Evolutionary conservation across 1,139 yeast genomes (phyloP).

Genomic region (Yamadazyma atmosphaerica): DNA sequence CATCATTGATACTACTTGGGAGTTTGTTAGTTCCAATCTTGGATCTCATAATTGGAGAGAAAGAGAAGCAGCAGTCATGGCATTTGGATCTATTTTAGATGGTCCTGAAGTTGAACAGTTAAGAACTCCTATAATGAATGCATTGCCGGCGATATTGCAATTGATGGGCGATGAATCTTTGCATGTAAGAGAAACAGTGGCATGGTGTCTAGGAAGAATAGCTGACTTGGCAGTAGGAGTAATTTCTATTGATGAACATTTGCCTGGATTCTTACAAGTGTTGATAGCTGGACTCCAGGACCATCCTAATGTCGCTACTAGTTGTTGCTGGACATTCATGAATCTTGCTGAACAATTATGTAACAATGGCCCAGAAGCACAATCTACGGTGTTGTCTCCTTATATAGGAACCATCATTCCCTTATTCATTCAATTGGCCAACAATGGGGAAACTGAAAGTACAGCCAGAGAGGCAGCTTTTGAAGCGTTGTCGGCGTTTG

Average conservation of each 20-base stretch:
- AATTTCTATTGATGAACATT: constrained; percentile 60
- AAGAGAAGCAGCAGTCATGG: constrained; percentile 98
- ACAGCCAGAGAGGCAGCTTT: constrained; percentile 94
- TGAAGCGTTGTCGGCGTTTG: constrained; percentile 86
- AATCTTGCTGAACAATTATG: constrained; percentile 85
- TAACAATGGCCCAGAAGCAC: constrained; percentile 52
- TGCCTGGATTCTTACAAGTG: constrained; percentile 72
- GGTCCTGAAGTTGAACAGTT: constrained; percentile 85
- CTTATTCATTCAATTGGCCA: constrained; percentile 66
- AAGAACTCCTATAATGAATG: constrained; percentile 69
- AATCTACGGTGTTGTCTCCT: constrained; percentile 67
- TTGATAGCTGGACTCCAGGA: constrained; percentile 77
- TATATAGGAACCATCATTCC: constrained; percentile 72
- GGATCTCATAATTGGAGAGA: constrained; percentile 67
- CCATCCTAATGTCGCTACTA: constrained; percentile 89
- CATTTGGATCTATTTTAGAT: constrained; percentile 93
- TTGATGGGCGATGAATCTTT: constrained; percentile 72
- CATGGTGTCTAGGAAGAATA: constrained; percentile 97
- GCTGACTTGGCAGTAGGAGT: constrained; percentile 86
- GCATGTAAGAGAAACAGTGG: constrained; percentile 94
- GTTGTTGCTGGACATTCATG: constrained; percentile 96
- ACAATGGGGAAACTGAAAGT: constrained; percentile 75
- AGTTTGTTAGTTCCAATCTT: constrained; percentile 78
- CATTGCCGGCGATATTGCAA: constrained; percentile 71
- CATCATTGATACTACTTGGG: constrained; percentile 80